These are phyloP conservation scores for Camelina hispida DNA, from an alignment of 345 rosid genomes.

Conservation along the genomic window DNA sequence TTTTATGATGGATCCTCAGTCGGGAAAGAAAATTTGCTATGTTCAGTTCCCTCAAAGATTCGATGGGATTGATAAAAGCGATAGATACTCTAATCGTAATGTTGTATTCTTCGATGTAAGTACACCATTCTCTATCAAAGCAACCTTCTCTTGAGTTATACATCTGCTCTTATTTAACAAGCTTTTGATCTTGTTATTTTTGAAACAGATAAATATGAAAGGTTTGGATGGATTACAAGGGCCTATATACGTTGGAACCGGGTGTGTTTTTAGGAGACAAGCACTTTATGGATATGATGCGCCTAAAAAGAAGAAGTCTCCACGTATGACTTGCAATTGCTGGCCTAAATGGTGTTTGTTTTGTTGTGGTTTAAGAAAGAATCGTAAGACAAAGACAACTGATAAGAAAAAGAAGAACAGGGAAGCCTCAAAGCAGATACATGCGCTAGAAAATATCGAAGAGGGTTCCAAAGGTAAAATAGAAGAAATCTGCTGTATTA, in stretches of 20 bases:
- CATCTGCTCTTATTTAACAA: background rate
- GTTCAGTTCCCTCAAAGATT: constrained; percentile 91
- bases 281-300: constrained; percentile 90
- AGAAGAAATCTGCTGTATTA: background rate
- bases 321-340: constrained; percentile 77
- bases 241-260: constrained; percentile 93
- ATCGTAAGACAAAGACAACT: constrained; percentile 51
- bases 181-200: constrained; percentile 18
- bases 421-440: constrained; percentile 71
- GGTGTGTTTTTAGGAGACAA: constrained; percentile 90
- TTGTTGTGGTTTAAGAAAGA: constrained; percentile 59
- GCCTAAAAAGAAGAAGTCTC: constrained; percentile 73
- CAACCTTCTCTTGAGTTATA: background rate
- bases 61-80: constrained; percentile 77
- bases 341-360: constrained; percentile 80
- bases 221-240: constrained; percentile 95
- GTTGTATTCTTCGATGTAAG: constrained; percentile 84
- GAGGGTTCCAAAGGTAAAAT: constrained; percentile 65
- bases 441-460: constrained; percentile 73
- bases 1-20: constrained; percentile 87
- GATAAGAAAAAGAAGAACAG: constrained; percentile 63
- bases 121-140: constrained; percentile 12
- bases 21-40: constrained; percentile 76
- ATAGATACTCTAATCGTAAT: constrained; percentile 81
- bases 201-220: constrained; percentile 90